These are phyloP conservation scores for Lachancea nothofagi DNA, from an alignment of 805 yeast species.

Conservation along the genomic window DNA sequence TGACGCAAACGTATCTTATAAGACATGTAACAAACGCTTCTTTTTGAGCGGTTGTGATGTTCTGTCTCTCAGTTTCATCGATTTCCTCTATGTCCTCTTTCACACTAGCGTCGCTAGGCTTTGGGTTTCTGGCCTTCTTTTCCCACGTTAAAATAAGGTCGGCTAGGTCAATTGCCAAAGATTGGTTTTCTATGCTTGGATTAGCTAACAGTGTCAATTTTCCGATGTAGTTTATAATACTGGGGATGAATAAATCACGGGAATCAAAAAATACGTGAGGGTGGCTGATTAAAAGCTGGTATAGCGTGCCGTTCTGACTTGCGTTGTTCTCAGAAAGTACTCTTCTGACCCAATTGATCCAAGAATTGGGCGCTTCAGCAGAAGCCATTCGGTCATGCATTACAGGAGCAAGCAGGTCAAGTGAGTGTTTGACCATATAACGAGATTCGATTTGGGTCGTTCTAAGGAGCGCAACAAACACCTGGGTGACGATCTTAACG, in stretches of 20 bases:
- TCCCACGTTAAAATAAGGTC: conserved; percentile 88
- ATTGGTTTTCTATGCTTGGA: conserved; percentile 75
- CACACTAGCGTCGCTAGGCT: conserved; percentile 2
- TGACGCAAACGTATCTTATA: conserved; percentile 80
- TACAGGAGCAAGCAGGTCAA: conserved; percentile 84
- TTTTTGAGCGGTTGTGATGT: conserved; percentile 46
- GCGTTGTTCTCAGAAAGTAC: conserved; percentile 87
- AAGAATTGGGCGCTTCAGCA: conserved; percentile 46
- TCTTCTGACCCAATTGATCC: conserved; percentile 95
- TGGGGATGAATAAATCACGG: conserved; percentile 83
- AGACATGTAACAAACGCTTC: conserved; percentile 89
- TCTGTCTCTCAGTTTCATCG: conserved; percentile 23
- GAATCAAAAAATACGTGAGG: conserved; percentile 79
- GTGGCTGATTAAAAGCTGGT: conserved; percentile 82
- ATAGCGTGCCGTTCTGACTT: conserved; percentile 78
- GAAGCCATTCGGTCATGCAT: conserved; percentile 59
- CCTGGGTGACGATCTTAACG: conserved; percentile 79
- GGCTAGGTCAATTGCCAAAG: conserved; percentile 82
- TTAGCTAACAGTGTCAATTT: conserved; percentile 74
- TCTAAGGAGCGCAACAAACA: conserved; percentile 82
- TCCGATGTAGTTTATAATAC: conserved; percentile 88
- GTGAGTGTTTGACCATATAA: conserved; percentile 75
- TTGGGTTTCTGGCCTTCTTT: conserved; percentile 36
- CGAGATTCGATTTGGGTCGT: conserved; percentile 84
- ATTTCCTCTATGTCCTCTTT: conserved; percentile 13